Base-by-base conservation (phyloP, 2,329 filamentous ascomycete species). In the Ceratocystis lukuohia region DNA sequence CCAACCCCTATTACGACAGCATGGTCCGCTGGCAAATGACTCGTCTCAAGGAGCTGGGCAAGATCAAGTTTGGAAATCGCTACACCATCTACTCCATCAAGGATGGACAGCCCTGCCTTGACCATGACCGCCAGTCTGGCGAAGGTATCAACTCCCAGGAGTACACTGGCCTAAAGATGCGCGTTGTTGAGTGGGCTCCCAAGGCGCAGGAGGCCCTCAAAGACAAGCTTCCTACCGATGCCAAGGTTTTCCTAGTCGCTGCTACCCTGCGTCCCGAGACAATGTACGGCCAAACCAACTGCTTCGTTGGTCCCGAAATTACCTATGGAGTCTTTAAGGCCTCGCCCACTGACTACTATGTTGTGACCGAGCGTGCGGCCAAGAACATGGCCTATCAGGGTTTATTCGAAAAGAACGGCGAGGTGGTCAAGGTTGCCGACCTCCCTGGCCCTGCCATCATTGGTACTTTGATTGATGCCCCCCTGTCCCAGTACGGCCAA, bases 1-100 rank as follows among this genome's bases (percentile, higher is more conserved):
- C 91, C 45, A 99, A 99, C 77, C 91, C 91, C 3, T 97, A 94
- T 79, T 99, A 96, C 74, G 93, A 99, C 74, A 84, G 90, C 3
- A 99, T 99, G 73, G 88, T 97, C 50, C 81, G 89, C 72, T 99
- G 94, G 94, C 94, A 97, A 77, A 96, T 97, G 89, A 92, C 89
- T 75, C 88, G 89, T 69, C 82, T 97, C 64, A 90, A 88, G 76
- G 89, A 94, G 74, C 79, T 96, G 69, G 84, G 89, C 72, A 97
- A 96, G 80, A 93, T 97, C 77, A 89, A 92, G 77, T 95, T 94
- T 72, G 91, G 91, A 66, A 94, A 91, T 79, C 81, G 91, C 72
- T 96, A 96, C 75, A 97, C 93, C 5, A 88, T 97, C 70, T 96
- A 96, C 80, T 89, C 86, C 25, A 89, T 90, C 68, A 96, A 95